Evolutionary conservation across 768 basidiomycete species (phyloP).

Genomic region (Leccinum boreale): DNA sequence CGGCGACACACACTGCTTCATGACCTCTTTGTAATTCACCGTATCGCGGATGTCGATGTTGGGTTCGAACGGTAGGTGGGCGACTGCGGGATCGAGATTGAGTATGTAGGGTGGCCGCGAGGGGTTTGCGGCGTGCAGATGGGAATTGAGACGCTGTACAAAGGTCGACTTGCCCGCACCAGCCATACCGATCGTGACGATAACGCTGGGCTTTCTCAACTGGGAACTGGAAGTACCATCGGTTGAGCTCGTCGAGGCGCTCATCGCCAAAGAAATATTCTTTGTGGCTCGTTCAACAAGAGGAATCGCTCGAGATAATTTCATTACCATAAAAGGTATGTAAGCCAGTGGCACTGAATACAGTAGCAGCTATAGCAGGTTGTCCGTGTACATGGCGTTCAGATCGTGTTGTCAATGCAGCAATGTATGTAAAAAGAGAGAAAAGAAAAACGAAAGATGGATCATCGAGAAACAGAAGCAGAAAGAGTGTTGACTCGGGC

Average conservation of each 20-base stretch:
- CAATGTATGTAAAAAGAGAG: neutral
- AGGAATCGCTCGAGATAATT: conserved; percentile 1
- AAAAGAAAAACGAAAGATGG: neutral
- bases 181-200: conserved; percentile 94
- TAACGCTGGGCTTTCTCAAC: conserved; percentile 63
- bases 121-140: conserved; percentile 69
- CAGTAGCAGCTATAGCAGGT: neutral
- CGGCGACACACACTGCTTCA: conserved; percentile 90
- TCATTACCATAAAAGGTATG: conserved; percentile 17
- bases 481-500: neutral
- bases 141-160: conserved; percentile 90
- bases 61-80: conserved; percentile 86
- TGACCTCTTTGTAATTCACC: conserved; percentile 95
- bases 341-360: neutral
- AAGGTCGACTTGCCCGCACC: conserved; percentile 98
- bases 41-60: conserved; percentile 99
- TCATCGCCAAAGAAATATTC: conserved; percentile 15
- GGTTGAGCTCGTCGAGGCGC: conserved; percentile 11
- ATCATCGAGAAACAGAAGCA: conserved; percentile 7
- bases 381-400: conserved; percentile 6
- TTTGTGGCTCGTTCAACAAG: neutral
- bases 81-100: conserved; percentile 96
- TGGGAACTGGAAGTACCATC: conserved; percentile 3
- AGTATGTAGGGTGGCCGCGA: conserved; percentile 87
- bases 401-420: neutral